Conservation (phyloP, 805 yeast genomes). For the Deakozyma indianensis region DNA sequence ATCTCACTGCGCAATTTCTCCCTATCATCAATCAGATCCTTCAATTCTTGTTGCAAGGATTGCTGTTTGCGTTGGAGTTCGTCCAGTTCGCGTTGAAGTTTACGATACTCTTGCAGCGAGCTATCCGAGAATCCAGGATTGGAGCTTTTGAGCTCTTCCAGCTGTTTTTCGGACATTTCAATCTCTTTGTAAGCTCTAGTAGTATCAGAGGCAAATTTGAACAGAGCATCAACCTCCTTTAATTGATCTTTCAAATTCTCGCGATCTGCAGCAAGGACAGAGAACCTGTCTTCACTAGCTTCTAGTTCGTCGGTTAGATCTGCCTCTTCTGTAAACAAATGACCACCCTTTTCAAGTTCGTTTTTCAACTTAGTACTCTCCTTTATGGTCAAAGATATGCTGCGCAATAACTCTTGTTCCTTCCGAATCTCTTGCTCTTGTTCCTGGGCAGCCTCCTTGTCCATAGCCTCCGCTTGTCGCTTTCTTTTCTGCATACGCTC, state of each 20-base stretch:
- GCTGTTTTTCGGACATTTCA: conserved; percentile 11
- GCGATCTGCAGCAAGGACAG: conserved; percentile 5
- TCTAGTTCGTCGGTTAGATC: background rate
- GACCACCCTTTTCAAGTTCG: conserved; percentile 12
- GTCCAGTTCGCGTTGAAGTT: background rate
- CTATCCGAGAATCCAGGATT: background rate
- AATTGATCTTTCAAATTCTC: conserved; percentile 9
- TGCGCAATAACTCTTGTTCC: conserved; percentile 6
- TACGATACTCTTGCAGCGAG: background rate
- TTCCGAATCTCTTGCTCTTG: conserved; percentile 13
- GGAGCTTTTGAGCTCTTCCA: conserved; percentile 3
- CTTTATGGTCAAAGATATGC: conserved; percentile 4
- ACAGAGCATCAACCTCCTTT: conserved; percentile 14
- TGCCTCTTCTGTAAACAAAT: background rate
- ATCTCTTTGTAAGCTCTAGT: conserved; percentile 16
- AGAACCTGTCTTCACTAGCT: background rate
- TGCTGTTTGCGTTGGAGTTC: background rate
- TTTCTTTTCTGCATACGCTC: conserved; percentile 18
- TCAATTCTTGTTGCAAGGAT: conserved; percentile 22
- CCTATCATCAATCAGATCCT: conserved; percentile 25
- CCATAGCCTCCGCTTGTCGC: conserved; percentile 18
- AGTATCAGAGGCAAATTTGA: conserved; percentile 18
- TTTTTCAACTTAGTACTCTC: conserved; percentile 16
- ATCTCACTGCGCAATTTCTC: conserved; percentile 32
- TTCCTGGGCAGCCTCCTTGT: conserved; percentile 22